Conservation (phyloP, 306 rosid species). For the Parietaria judaica region DNA sequence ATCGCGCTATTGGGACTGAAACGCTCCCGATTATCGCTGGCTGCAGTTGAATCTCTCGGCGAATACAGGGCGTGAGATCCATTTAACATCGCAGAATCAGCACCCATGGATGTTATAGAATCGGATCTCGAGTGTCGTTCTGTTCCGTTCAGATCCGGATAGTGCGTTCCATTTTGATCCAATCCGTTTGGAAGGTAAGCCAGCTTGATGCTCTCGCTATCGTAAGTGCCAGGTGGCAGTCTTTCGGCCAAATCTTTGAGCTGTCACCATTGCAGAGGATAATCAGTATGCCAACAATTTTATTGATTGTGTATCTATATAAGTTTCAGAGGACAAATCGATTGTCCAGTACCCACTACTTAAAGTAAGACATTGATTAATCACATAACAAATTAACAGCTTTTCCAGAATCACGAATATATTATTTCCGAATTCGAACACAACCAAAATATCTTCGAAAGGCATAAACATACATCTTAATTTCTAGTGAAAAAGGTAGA, state of each 20-base stretch:
- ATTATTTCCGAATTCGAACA: too few species aligned
- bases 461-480: not conserved
- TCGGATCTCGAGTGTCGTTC: constrained; percentile 51
- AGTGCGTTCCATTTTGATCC: constrained; percentile 51
- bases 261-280: constrained; percentile 37
- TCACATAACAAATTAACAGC: too few species aligned
- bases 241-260: constrained; percentile 90
- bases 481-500: not conserved
- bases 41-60: constrained; percentile 36
- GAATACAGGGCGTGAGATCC: constrained; percentile 31
- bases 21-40: constrained; percentile 31
- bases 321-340: too few species aligned
- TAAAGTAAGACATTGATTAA: too few species aligned
- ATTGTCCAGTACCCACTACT: too few species aligned
- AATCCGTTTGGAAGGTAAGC: constrained; percentile 52
- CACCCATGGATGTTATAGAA: constrained; percentile 49
- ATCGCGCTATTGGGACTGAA: constrained; percentile 35
- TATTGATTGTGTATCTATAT: not conserved
- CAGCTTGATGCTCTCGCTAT: constrained; percentile 47
- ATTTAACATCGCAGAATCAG: constrained; percentile 39
- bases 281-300: constrained; percentile 18
- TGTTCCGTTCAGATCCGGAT: constrained; percentile 34
- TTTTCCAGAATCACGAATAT: too few species aligned
- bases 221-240: constrained; percentile 76
- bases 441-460: too few species aligned